Base-by-base conservation (phyloP, 2,329 filamentous ascomycete genomes). In the Sarocladium strictum region DNA sequence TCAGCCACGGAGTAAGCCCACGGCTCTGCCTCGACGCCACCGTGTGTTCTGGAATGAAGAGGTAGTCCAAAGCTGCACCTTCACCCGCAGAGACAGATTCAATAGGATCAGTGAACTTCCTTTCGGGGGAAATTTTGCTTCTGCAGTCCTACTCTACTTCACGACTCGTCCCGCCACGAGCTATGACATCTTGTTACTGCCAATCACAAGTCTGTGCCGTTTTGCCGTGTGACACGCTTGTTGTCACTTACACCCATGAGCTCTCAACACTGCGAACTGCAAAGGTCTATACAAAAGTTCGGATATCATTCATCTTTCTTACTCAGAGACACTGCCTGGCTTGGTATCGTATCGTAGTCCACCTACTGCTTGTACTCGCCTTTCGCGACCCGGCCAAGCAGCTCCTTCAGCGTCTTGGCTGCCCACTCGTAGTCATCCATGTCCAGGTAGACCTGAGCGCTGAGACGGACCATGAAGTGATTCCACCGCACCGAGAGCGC, bases 401-500 rank as follows among this genome's bases (percentile, higher is more conserved):
- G 45, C 35, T 73, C 68, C 64, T 80, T 79, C 62, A 94, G 67
- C 9, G 79, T 72, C 52, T 74, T 65, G 0, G 77, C 89, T 3
- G 79, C 78, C 80, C 81, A 89, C 65, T 86, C 81, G 64, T 94
- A 96, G 68, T 97, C 91, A 12, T 76, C 76, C 59, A 86, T 66
- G 24, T 90, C 89, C n/a, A 97, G 70, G 66, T 94, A 97, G 0
- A 94, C 79, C 75, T 96, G 91, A 14, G 82, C 89, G 65, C 87
- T 91, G 49, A 96, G 64, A 50, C 93, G 75, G 0, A 79, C 75
- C 87, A 87, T 96, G 66, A 85, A 80, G 53, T 76, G 76, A 0
- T 78, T 79, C 0, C 71, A 76, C 60, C 91, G 83, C 9, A 77
- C 68, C 55, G 83, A 83, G 2, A 88, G 64, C 1, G 85, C 76